These are phyloP conservation scores for Pyrus pyrifolia DNA, from an alignment of 306 rosid species.

Conservation along the genomic window DNA sequence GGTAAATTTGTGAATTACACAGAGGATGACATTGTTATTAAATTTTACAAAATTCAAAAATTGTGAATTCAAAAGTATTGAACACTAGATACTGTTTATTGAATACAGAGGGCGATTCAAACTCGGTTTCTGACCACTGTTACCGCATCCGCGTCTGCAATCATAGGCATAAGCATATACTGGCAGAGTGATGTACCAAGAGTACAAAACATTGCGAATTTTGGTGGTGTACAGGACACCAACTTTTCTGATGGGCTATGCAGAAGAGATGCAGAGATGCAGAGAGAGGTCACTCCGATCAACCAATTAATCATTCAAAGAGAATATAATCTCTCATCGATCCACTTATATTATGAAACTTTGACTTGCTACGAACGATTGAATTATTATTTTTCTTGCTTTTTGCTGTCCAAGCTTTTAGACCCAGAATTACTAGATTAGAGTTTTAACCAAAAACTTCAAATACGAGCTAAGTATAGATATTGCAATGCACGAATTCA, in stretches of 20 bases:
- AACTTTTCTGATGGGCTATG: constrained; percentile 8
- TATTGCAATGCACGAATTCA: neutral
- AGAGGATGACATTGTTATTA: too few relatives aligned
- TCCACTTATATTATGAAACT: neutral
- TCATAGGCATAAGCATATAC: neutral
- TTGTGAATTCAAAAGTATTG: too few relatives aligned
- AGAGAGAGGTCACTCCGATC: neutral
- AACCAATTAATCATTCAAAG: neutral
- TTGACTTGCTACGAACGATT: neutral
- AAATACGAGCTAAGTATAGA: neutral
- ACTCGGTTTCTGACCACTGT: too few relatives aligned
- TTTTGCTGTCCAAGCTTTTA: neutral
- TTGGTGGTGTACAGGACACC: constrained; percentile 9
- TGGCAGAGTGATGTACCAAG: neutral
- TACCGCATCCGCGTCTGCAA: too few relatives aligned
- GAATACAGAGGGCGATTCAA: too few relatives aligned
- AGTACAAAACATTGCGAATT: neutral
- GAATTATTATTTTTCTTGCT: too few relatives aligned
- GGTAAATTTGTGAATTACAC: too few relatives aligned
- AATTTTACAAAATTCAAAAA: too few relatives aligned
- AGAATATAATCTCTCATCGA: neutral
- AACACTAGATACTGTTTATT: too few relatives aligned
- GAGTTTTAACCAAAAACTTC: neutral
- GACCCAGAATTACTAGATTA: neutral
- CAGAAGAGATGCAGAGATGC: neutral